Evolutionary conservation across 2,329 filamentous ascomycete genomes (phyloP).

Genomic region (Aureobasidium namibiae): DNA sequence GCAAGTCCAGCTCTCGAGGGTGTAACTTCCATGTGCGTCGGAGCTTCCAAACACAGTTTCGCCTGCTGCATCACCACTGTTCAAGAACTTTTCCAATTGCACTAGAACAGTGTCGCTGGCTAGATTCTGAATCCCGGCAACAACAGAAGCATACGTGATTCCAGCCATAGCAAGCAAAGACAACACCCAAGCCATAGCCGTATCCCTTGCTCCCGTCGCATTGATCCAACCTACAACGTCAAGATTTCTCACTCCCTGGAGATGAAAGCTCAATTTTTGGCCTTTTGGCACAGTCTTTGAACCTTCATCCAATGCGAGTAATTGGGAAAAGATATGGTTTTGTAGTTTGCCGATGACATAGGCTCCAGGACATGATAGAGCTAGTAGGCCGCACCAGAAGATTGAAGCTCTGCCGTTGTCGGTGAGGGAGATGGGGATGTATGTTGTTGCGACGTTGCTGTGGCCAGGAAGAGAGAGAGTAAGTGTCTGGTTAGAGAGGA

Average conservation of each 20-base stretch:
- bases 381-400: background rate
- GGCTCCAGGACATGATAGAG: background rate
- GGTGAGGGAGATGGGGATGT: background rate
- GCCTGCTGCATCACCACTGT: too few relatives aligned
- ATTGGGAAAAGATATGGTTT: background rate
- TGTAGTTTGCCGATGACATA: background rate
- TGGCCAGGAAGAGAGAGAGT: background rate
- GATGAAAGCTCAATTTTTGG: background rate
- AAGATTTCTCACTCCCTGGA: background rate
- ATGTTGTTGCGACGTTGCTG: background rate
- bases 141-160: background rate
- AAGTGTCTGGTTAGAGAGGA: background rate
- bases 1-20: conserved; percentile 1
- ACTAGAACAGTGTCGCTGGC: background rate
- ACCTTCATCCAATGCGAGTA: background rate
- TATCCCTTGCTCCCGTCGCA: background rate
- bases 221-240: background rate
- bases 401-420: background rate
- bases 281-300: background rate
- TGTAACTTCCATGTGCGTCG: background rate
- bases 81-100: background rate
- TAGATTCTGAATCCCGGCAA: background rate
- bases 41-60: background rate
- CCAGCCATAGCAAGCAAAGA: background rate
- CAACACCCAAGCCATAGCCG: background rate